phyloP scores from a whole-genome alignment of 2,329 filamentous ascomycete species.

The Sarocladiaceae sp. region DNA sequence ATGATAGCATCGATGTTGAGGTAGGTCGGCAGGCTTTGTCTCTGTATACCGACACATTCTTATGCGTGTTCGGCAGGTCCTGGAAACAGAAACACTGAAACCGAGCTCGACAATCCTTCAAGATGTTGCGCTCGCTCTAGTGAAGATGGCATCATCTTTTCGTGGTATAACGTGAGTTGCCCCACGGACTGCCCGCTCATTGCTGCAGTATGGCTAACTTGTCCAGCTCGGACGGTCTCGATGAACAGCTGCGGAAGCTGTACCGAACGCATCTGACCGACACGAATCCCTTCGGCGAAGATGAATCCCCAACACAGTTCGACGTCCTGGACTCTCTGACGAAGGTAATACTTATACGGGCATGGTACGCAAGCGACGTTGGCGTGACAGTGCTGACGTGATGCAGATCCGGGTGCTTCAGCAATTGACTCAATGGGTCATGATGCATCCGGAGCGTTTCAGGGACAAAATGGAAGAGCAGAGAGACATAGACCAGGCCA shows the following conservation, averaged over 20 bases:
- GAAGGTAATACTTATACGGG: no score
- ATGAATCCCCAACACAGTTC: constrained; percentile 70
- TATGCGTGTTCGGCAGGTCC: constrained; percentile 52
- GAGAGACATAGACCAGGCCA: constrained; percentile 73
- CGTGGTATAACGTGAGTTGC: constrained; percentile 76
- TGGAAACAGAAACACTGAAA: constrained; percentile 85
- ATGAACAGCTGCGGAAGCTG: constrained; percentile 88
- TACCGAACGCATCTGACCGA: constrained; percentile 76
- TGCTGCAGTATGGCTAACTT: constrained; percentile 13
- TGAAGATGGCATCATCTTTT: constrained; percentile 93
- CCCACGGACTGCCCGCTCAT: not conserved
- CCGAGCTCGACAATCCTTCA: constrained; percentile 69
- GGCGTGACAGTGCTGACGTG: no score
- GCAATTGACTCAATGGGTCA: constrained; percentile 83
- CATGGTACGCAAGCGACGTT: no score
- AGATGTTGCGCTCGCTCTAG: constrained; percentile 77
- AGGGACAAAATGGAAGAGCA: constrained; percentile 81
- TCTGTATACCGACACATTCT: not conserved
- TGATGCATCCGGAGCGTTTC: constrained; percentile 82
- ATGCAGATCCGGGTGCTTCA: constrained; percentile 58
- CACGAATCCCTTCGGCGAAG: constrained; percentile 80
- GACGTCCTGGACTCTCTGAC: constrained; percentile 75
- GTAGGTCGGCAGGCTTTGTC: no score
- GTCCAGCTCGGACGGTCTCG: constrained; percentile 76
- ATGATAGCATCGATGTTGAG: constrained; percentile 85